phyloP scores from a whole-genome alignment of 768 basidiomycete genomes.

The Lactifluus pinguis region DNA sequence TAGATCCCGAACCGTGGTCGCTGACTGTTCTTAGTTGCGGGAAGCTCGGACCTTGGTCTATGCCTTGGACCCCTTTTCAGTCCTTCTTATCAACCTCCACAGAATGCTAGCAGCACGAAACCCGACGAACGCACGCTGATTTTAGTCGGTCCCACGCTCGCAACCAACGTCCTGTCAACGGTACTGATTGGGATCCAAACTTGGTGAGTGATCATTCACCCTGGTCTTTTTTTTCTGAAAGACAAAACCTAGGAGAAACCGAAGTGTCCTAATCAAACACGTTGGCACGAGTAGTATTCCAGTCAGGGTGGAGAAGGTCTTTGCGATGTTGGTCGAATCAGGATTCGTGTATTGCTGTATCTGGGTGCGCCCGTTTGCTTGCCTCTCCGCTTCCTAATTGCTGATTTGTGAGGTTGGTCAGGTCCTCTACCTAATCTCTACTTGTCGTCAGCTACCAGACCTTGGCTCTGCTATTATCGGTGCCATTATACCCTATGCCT shows the following conservation, averaged over 20 bases:
- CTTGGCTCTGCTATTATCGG: conserved; percentile 7
- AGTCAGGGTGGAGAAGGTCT: background rate
- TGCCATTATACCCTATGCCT: conserved; percentile 3
- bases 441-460: background rate
- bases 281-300: background rate
- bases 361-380: background rate
- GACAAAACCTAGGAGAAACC: conserved; percentile 1
- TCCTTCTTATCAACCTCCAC: background rate
- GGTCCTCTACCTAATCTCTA: conserved; percentile 6
- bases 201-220: background rate
- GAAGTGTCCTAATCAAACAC: background rate
- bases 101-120: background rate
- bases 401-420: background rate
- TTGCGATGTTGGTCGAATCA: conserved; percentile 9
- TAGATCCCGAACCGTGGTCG: too few species aligned
- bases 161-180: conserved; percentile 9
- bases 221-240: background rate
- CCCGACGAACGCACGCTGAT: background rate
- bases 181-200: conserved; percentile 4
- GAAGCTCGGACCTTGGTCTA: background rate
- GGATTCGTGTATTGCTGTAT: conserved; percentile 10
- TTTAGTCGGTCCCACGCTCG: conserved; percentile 4
- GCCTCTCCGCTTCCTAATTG: background rate
- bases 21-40: background rate
- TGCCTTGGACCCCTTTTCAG: background rate